Evolutionary conservation across 805 yeast species (phyloP).

Genomic region (Myxozyma melibiosi): DNA sequence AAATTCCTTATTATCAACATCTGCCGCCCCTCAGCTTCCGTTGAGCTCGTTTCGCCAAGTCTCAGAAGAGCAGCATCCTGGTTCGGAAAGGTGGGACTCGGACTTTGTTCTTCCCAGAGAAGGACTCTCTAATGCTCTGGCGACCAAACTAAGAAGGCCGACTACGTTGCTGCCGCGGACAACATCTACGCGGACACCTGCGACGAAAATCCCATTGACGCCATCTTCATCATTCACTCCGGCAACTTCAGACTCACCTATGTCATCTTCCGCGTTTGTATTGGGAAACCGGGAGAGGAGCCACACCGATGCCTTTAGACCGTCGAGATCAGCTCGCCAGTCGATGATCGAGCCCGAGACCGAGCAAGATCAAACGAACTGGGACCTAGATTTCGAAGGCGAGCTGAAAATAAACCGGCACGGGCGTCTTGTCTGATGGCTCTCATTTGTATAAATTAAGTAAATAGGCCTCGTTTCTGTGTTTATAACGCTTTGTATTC

Average conservation of each 20-base stretch:
- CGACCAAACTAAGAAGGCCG: slow-evolving; percentile 1
- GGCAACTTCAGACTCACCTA: background rate
- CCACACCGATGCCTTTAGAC: background rate
- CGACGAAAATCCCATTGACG: background rate
- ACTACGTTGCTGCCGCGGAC: slow-evolving; percentile 3
- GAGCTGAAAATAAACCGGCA: slow-evolving; percentile 9
- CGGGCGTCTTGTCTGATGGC: background rate
- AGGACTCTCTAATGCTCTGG: background rate
- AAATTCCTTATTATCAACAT: background rate
- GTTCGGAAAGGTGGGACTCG: slow-evolving; percentile 15
- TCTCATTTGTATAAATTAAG: background rate
- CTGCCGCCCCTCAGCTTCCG: background rate
- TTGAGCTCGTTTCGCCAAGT: background rate
- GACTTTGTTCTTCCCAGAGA: slow-evolving; percentile 14
- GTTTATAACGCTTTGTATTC: no score
- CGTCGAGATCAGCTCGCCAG: slow-evolving; percentile 1
- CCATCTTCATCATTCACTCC: slow-evolving; percentile 8
- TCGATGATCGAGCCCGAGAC: background rate
- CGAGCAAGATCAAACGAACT: slow-evolving; percentile 12
- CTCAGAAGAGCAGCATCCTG: background rate
- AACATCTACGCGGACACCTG: background rate
- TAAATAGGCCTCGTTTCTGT: background rate
- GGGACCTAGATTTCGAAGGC: slow-evolving; percentile 31
- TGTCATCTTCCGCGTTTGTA: background rate
- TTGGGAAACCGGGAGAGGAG: background rate